Evolutionary conservation across 108 stramenopile species (phyloP).

Genomic region (Pinguiococcus pyrenoidosus): DNA sequence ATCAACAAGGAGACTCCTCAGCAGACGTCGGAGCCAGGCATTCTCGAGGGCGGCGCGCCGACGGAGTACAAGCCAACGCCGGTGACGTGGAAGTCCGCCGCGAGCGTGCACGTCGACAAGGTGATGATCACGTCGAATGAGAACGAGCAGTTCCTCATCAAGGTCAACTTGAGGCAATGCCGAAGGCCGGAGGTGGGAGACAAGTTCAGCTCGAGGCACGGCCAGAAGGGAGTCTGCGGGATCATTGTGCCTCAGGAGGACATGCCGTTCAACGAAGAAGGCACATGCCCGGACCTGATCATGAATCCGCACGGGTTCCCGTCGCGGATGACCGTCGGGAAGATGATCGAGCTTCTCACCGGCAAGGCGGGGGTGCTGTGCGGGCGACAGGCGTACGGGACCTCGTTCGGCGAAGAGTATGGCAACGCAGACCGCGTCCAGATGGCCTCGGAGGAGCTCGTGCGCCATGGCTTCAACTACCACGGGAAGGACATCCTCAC

Average conservation of each 20-base stretch:
- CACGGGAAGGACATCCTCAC: constrained; percentile 91
- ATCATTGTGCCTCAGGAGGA: constrained; percentile 78
- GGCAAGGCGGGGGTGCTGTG: constrained; percentile 82
- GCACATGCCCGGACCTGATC: constrained; percentile 91
- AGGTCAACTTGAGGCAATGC: constrained; percentile 75
- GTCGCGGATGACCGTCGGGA: constrained; percentile 97
- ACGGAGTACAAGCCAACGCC: constrained; percentile 17
- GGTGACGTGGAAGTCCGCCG: constrained; percentile 66
- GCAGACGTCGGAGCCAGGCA: constrained; percentile 6
- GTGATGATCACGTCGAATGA: constrained; percentile 91
- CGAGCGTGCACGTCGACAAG: constrained; percentile 82
- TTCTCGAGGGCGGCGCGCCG: not conserved
- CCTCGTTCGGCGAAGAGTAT: constrained; percentile 91
- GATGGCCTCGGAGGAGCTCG: constrained; percentile 31
- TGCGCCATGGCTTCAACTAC: constrained; percentile 87
- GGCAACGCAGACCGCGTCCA: constrained; percentile 79
- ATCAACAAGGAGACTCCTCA: constrained; percentile 77
- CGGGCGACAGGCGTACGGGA: constrained; percentile 83
- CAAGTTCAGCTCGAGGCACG: constrained; percentile 95
- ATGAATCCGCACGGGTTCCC: constrained; percentile 99
- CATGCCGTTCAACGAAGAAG: constrained; percentile 91
- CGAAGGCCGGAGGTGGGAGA: constrained; percentile 96
- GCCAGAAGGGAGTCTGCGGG: constrained; percentile 98
- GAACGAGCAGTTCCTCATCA: constrained; percentile 82
- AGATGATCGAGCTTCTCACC: constrained; percentile 88